Percentiles rank a stretch among this genome's conserved stretches.
Evolutionary conservation across 1,284 basidiomycete genomes (phyloP).

Genomic region (Ustilago cynodontis): DNA sequence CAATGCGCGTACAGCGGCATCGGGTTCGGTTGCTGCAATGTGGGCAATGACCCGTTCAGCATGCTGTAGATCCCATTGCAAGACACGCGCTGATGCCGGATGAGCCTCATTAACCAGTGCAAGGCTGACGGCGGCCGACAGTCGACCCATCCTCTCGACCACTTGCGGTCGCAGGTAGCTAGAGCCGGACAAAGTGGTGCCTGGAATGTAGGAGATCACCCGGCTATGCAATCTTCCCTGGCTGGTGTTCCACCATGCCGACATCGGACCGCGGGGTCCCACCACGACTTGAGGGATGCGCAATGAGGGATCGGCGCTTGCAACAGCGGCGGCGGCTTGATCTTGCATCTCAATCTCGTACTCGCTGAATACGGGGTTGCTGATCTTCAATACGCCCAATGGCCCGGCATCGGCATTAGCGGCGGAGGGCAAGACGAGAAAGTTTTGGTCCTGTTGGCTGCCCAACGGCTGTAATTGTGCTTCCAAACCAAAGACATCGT

Average conservation of each 20-base stretch:
- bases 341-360: not conserved
- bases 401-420: not conserved
- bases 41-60: not conserved
- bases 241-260: not conserved
- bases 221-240: not conserved
- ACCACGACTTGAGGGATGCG: not conserved
- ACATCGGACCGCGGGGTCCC: not conserved
- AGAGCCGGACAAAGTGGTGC: not conserved
- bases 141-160: not conserved
- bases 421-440: not conserved
- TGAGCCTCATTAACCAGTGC: not conserved
- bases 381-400: not conserved
- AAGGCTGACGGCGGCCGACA: not conserved
- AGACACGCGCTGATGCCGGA: not conserved
- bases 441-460: not conserved
- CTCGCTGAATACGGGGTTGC: not conserved
- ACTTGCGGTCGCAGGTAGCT: not conserved
- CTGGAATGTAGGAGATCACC: not conserved
- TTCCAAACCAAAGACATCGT: not conserved
- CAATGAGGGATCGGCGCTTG: not conserved
- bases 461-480: not conserved
- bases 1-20: not conserved
- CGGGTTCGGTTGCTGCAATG: not conserved
- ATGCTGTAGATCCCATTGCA: slow-evolving; percentile 1
- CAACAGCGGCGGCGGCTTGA: not conserved